Percentiles rank a stretch among this genome's conserved stretches.
Evolutionary conservation across 768 basidiomycete genomes (phyloP).

Genomic region (Favolaschia claudopus): DNA sequence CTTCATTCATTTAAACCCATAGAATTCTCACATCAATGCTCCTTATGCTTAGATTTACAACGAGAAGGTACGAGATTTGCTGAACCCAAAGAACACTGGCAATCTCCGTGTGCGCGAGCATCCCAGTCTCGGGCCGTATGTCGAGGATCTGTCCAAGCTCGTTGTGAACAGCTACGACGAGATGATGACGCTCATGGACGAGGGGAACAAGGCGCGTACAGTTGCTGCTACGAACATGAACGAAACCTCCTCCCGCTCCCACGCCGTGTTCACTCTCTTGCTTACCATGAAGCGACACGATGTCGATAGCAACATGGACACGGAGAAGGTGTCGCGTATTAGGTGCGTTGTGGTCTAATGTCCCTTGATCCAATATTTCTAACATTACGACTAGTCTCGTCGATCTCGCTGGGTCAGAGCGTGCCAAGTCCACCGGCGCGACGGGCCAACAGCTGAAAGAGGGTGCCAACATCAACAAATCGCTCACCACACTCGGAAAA

Average conservation of each 20-base stretch:
- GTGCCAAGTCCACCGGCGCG: conserved; percentile 97
- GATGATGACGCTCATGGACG: conserved; percentile 99
- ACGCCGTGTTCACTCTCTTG: conserved; percentile 96
- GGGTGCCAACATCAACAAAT: conserved; percentile 99
- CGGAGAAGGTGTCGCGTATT: conserved; percentile 99
- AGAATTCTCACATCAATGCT: background rate
- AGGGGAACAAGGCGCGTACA: conserved; percentile 98
- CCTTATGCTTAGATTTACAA: conserved; percentile 82
- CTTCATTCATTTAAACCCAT: background rate
- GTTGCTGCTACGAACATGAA: conserved; percentile 99
- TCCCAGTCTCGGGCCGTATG: conserved; percentile 95
- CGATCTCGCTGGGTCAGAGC: conserved; percentile 95
- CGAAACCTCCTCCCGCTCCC: conserved; percentile 97
- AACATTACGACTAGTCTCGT: conserved; percentile 67
- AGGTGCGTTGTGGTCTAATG: conserved; percentile 54
- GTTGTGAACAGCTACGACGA: conserved; percentile 91
- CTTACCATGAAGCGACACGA: conserved; percentile 94
- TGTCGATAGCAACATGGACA: conserved; percentile 82
- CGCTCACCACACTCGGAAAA: conserved; percentile 95
- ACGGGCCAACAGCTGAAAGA: conserved; percentile 96
- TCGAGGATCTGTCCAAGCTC: conserved; percentile 95
- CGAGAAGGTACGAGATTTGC: conserved; percentile 95
- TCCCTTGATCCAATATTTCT: conserved; percentile 18
- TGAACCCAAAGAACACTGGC: conserved; percentile 97
- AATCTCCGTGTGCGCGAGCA: conserved; percentile 98